Evolutionary conservation across 805 yeast genomes (phyloP).

Genomic region (Sungouiella thailandica): DNA sequence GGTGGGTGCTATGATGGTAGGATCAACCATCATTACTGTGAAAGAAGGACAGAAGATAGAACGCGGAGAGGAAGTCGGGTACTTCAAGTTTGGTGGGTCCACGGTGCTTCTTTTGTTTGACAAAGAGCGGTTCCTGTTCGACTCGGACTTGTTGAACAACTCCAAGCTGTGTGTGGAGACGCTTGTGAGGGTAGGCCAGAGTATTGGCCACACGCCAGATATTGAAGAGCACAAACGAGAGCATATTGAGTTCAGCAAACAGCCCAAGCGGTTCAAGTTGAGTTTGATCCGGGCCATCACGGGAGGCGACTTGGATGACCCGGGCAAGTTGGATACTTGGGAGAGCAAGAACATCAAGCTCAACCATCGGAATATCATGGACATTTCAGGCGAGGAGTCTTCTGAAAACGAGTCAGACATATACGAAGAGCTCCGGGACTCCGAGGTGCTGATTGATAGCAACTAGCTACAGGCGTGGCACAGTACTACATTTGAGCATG

Average conservation of each 20-base stretch:
- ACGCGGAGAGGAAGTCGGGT: conserved; percentile 85
- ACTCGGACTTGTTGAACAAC: conserved; percentile 66
- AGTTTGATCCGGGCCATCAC: conserved; percentile 54
- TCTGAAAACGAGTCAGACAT: conserved; percentile 5
- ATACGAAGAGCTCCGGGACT: background rate
- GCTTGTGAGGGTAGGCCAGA: conserved; percentile 83
- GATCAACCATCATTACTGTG: conserved; percentile 73
- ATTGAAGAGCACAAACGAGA: conserved; percentile 46
- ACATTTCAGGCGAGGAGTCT: conserved; percentile 9
- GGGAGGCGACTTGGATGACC: conserved; percentile 43
- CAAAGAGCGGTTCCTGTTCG: conserved; percentile 49
- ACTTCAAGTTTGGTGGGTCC: conserved; percentile 94
- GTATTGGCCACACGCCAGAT: conserved; percentile 70
- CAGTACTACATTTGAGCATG: too few species aligned
- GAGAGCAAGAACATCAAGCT: conserved; percentile 28
- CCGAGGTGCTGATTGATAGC: conserved; percentile 13
- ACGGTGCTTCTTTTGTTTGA: conserved; percentile 71
- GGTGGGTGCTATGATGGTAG: conserved; percentile 99
- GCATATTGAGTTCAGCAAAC: conserved; percentile 41
- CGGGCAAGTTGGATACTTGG: conserved; percentile 33
- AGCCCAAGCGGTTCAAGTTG: conserved; percentile 42
- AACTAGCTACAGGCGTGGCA: conserved; percentile 1
- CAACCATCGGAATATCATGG: conserved; percentile 15
- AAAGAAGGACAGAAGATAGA: conserved; percentile 51
- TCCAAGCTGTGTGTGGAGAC: conserved; percentile 74